Conservation (phyloP, 1,284 basidiomycete species). For the Inonotus obliquus region DNA sequence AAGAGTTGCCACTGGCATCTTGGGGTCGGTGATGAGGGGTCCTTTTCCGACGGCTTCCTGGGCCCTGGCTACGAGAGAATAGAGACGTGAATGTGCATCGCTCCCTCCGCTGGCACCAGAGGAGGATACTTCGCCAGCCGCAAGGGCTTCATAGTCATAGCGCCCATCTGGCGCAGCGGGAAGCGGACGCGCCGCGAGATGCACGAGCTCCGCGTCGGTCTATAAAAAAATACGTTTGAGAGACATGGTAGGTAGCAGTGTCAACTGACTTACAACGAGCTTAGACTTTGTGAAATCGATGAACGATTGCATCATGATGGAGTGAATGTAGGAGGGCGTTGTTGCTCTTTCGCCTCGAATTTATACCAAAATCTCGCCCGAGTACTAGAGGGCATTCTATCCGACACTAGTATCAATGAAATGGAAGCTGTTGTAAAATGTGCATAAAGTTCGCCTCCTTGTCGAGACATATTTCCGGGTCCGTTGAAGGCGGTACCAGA, state of each 20-base stretch:
- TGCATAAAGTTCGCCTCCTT: too few relatives aligned
- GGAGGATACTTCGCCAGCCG: constrained; percentile 7
- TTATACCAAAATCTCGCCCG: too few relatives aligned
- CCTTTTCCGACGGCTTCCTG: constrained; percentile 12
- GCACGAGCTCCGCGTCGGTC: constrained; percentile 13
- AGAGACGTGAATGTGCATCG: constrained; percentile 17
- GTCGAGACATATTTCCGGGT: too few relatives aligned
- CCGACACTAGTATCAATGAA: too few relatives aligned
- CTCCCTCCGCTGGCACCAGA: constrained; percentile 5
- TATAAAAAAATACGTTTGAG: neutral
- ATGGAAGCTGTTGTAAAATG: too few relatives aligned
- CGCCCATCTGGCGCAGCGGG: constrained; percentile 20
- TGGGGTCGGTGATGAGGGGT: constrained; percentile 16
- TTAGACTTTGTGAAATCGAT: constrained; percentile 7
- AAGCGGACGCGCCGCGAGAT: constrained; percentile 9
- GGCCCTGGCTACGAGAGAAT: constrained; percentile 9
- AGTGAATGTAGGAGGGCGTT: neutral
- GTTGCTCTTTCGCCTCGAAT: too few relatives aligned
- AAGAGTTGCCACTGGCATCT: constrained; percentile 14
- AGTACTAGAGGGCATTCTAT: too few relatives aligned
- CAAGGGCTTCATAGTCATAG: constrained; percentile 20
- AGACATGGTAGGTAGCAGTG: neutral
- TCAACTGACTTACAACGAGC: constrained; percentile 2
- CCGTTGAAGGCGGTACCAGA: too few relatives aligned
- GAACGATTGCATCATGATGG: neutral